These are phyloP conservation scores for Cordyceps tenuipes DNA, from an alignment of 2,329 filamentous ascomycete species.

Conservation along the genomic window DNA sequence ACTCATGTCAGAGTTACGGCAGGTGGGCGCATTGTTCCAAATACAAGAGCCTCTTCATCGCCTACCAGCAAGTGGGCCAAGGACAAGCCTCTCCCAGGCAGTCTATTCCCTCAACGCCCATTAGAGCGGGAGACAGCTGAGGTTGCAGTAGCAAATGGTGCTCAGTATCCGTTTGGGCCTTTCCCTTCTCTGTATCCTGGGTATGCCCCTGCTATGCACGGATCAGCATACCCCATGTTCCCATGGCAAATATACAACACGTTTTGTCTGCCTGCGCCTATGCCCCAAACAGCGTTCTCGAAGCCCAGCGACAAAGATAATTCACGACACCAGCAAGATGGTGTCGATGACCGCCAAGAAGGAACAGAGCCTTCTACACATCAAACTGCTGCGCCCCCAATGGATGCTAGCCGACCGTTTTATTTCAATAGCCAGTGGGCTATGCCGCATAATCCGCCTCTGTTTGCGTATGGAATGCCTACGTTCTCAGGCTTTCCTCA, in stretches of 20 bases:
- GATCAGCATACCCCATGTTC: conserved; percentile 25
- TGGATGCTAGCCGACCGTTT: conserved; percentile 38
- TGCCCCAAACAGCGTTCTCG: conserved; percentile 17
- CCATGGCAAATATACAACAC: conserved; percentile 33
- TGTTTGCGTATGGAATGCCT: conserved; percentile 22
- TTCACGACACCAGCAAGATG: conserved; percentile 22
- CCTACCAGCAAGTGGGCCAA: conserved; percentile 43
- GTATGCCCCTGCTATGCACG: conserved; percentile 23
- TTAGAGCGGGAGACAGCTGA: conserved; percentile 15
- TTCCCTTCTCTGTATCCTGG: conserved; percentile 26
- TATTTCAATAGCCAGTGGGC: conserved; percentile 37
- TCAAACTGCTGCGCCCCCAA: conserved; percentile 34
- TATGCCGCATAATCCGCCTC: conserved; percentile 23
- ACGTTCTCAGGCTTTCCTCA: conserved; percentile 21
- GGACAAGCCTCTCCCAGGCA: conserved; percentile 27
- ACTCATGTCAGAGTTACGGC: conserved; percentile 60
- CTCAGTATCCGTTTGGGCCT: conserved; percentile 22
- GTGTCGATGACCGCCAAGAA: conserved; percentile 22
- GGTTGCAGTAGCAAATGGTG: conserved; percentile 17
- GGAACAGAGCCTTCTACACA: conserved; percentile 25
- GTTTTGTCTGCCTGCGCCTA: conserved; percentile 19
- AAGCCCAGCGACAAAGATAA: conserved; percentile 16
- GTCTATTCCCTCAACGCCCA: conserved; percentile 14
- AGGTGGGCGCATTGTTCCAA: conserved; percentile 58
- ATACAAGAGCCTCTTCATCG: conserved; percentile 46